Evolutionary conservation across 352 stramenopile species (phyloP).

Genomic region (Globisporangium carolinianum): DNA sequence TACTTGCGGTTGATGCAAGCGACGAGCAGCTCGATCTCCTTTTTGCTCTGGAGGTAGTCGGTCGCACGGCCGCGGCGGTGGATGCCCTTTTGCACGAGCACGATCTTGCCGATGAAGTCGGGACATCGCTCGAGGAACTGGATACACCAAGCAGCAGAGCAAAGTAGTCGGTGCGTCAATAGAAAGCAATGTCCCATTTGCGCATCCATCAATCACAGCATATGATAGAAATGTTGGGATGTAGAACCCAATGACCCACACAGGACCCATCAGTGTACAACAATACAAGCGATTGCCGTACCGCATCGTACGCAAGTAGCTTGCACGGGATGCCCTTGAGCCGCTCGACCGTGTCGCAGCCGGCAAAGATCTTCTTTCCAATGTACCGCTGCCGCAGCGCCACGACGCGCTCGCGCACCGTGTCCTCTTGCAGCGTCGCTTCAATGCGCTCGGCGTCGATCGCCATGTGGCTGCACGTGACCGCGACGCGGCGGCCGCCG

Average conservation of each 20-base stretch:
- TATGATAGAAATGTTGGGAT: too few species aligned
- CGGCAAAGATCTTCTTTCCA: conserved; percentile 86
- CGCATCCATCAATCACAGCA: too few species aligned
- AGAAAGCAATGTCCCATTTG: too few species aligned
- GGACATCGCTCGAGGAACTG: conserved; percentile 87
- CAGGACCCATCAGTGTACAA: neutral
- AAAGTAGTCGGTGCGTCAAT: neutral
- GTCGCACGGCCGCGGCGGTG: conserved; percentile 81
- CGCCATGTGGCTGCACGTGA: conserved; percentile 93
- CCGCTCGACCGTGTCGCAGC: conserved; percentile 92
- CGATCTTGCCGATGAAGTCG: conserved; percentile 71
- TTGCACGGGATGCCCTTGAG: conserved; percentile 97
- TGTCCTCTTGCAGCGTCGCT: conserved; percentile 27
- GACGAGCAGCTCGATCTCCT: conserved; percentile 90
- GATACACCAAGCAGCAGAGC: neutral
- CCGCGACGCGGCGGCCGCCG: conserved; percentile 89
- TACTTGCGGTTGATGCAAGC: conserved; percentile 91
- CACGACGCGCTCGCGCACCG: conserved; percentile 49
- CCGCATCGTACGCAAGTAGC: conserved; percentile 91
- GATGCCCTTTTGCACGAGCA: conserved; percentile 80
- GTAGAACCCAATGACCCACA: too few species aligned
- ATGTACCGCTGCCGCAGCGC: conserved; percentile 50
- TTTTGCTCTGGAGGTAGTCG: conserved; percentile 93
- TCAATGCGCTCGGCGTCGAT: conserved; percentile 58
- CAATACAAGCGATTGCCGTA: conserved; percentile 1